Base-by-base conservation (phyloP, 805 yeast genomes). In the Suhomyces pyralidae region DNA sequence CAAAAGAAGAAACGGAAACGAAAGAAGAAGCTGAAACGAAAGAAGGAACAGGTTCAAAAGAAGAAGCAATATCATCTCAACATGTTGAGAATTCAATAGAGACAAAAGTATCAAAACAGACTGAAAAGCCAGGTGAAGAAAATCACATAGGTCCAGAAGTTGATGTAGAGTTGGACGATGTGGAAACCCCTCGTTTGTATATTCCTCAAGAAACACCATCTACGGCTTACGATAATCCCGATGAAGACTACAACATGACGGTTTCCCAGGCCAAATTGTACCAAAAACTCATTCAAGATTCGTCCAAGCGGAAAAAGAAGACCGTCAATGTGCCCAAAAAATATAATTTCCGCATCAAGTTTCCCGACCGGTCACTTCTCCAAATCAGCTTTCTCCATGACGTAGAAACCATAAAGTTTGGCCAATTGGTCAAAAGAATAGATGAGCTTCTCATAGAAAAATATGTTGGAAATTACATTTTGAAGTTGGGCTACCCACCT, bases 221-320 rank as follows among this genome's bases (percentile, higher is more conserved):
- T 5, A 10, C 50, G 1, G 38, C 53, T 1, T 75, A 73, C 51
- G 76, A 74, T 20, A 75, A 74, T 53, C 78, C 78, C 3, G 78
- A 73, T 15, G 70, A 66, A 36, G 79, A 75, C 55, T 75, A 75
- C 58, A 67, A 71, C 20, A 59, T 75, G 67, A 71, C 77, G 1
- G 58, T 69, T 5, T 50, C 63, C 15, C 78, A 75, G 55, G 77
- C 74, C 2, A 69, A 69, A 52, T 61, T 61, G 17, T 75, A 75
- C 57, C 74, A 69, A 47, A 66, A 68, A 47, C 54, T 68, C 17
- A 65, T 75, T 44, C 64, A 64, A 48, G 60, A 65, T n/a, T 64
- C 70, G 44, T 63, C 56, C 17, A 55, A 51, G 30, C 42, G 58
- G 40, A 59, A 54, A 20, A 51, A 52, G 34, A 53, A 56, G 22